Percentiles rank a stretch among this genome's conserved stretches.
Conservation (phyloP, 306 rosid species). For the Casuarina equisetifolia region DNA sequence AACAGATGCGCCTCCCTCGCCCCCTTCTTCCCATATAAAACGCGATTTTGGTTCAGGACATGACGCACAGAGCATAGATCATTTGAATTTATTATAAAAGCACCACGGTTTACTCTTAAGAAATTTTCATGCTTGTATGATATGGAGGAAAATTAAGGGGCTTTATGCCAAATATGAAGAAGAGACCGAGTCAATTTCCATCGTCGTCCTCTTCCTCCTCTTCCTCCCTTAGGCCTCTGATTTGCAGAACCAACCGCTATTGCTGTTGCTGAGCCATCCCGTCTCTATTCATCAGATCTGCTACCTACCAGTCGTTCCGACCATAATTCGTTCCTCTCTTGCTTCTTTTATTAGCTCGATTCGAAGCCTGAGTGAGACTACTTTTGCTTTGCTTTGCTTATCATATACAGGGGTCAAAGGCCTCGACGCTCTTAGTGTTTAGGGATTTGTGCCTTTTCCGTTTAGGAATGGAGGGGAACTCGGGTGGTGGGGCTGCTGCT, state of each 20-base stretch:
- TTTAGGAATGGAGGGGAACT: slow-evolving; percentile 70
- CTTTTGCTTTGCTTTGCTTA: neutral
- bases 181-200: slow-evolving; percentile 6
- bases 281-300: slow-evolving; percentile 29
- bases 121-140: neutral
- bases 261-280: neutral
- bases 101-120: neutral
- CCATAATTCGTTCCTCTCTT: neutral
- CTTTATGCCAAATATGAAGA: neutral
- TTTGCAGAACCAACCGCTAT: neutral
- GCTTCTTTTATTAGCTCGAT: neutral
- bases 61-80: neutral
- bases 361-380: neutral
- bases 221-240: neutral
- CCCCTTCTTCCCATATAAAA: neutral
- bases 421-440: neutral
- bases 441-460: neutral
- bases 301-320: neutral
- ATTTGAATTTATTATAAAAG: neutral
- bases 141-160: neutral
- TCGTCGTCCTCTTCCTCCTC: neutral
- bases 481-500: slow-evolving; percentile 40
- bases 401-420: neutral
- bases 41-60: neutral
- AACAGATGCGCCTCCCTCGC: neutral